Conservation (phyloP, 129 eudicot genomes). For the Oenanthe sinensis region DNA sequence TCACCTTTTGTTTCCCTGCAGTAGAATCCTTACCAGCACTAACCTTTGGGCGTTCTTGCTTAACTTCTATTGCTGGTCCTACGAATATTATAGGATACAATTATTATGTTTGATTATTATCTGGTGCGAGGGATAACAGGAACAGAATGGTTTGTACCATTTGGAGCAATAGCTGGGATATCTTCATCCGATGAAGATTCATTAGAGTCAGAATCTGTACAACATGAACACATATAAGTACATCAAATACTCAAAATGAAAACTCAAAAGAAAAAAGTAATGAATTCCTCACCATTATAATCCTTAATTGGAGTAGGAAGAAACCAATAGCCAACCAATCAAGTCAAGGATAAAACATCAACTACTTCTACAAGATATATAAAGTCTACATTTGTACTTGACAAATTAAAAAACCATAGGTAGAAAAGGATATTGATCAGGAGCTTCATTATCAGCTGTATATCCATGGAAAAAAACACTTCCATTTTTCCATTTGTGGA, state of each 20-base stretch:
- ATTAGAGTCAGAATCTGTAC: conserved; percentile 19
- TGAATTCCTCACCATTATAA: conserved; percentile 25
- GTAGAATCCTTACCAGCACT: conserved; percentile 25
- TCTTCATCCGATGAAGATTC: conserved; percentile 29
- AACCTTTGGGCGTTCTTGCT: conserved; percentile 42
- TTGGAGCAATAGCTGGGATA: conserved; percentile 28
- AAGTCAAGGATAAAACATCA: conserved; percentile 40
- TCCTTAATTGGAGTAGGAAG: conserved; percentile 27
- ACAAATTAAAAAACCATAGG: too few species aligned
- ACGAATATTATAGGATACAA: background rate
- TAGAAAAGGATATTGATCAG: conserved; percentile 58
- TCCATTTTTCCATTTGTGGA: conserved; percentile 78
- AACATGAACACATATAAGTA: background rate
- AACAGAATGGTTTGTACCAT: conserved; percentile 30
- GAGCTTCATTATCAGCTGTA: conserved; percentile 35
- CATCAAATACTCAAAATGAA: too few species aligned
- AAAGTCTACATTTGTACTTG: background rate
- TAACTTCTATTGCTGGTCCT: conserved; percentile 38
- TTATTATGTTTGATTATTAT: background rate
- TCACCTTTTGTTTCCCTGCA: conserved; percentile 57
- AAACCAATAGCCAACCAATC: conserved; percentile 13
- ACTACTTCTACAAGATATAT: background rate
- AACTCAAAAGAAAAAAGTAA: background rate
- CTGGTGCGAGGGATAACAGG: background rate
- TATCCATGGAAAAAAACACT: conserved; percentile 76